These are phyloP conservation scores for Populus davidiana DNA, from an alignment of 345 rosid species.

Conservation along the genomic window DNA sequence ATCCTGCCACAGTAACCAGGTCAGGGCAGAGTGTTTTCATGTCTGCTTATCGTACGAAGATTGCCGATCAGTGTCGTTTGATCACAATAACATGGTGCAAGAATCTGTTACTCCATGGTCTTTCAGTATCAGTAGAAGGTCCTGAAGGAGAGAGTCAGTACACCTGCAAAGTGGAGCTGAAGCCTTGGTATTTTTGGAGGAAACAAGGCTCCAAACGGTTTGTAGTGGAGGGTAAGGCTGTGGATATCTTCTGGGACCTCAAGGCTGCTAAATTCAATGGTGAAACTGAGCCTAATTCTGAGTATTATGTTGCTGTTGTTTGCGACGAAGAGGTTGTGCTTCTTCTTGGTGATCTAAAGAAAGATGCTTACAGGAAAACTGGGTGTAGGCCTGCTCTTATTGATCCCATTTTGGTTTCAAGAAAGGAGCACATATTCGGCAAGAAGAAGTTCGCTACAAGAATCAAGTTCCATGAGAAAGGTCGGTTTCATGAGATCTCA, in stretches of 20 bases:
- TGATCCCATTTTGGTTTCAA: constrained; percentile 60
- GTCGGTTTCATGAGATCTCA: constrained; percentile 51
- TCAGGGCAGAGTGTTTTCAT: constrained; percentile 67
- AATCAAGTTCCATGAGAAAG: constrained; percentile 52
- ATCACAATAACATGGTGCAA: constrained; percentile 67
- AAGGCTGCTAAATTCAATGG: constrained; percentile 62
- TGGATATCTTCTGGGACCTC: constrained; percentile 66
- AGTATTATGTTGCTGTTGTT: constrained; percentile 79
- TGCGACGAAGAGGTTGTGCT: constrained; percentile 68
- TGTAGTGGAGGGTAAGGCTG: constrained; percentile 44
- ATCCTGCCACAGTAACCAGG: constrained; percentile 47
- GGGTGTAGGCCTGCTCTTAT: constrained; percentile 67
- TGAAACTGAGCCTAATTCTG: constrained; percentile 61
- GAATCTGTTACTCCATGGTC: constrained; percentile 57
- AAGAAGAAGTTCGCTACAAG: constrained; percentile 56
- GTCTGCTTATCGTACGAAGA: constrained; percentile 55
- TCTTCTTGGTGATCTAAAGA: constrained; percentile 78
- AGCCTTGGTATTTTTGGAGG: constrained; percentile 79
- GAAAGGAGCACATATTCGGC: constrained; percentile 61
- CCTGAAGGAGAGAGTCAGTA: constrained; percentile 42
- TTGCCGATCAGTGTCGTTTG: constrained; percentile 56
- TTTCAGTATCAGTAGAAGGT: constrained; percentile 52
- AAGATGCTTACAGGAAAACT: constrained; percentile 63
- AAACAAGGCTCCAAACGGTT: constrained; percentile 63
- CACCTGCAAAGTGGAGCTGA: constrained; percentile 65